Base-by-base conservation (phyloP, 306 rosid genomes). In the Lagenaria siceraria region DNA sequence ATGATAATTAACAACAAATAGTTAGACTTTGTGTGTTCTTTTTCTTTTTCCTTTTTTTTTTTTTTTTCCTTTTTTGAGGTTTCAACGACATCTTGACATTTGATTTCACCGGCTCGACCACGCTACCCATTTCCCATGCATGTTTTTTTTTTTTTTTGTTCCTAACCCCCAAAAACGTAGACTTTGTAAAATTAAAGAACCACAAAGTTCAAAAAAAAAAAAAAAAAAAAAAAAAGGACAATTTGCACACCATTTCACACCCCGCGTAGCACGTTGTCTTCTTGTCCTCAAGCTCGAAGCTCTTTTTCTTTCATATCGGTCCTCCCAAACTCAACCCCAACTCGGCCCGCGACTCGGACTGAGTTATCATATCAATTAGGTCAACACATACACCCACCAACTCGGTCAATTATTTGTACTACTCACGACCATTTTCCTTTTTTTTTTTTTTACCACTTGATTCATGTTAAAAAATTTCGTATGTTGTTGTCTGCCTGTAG, bases 111-210 rank as follows among this genome's bases (percentile, higher is more conserved):
- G 88, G 90, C 74, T 82, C 88, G 86, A 90, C 89, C 88, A 92
- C 97, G 97, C 81, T 86, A 22, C 83, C 96, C 83, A 74, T 46
- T 82, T 87, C 89, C 97, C 80, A 84, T 55, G 81, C 87, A 76
- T 58, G 15, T 13, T 68, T 15, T 53, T 35, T 25, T 77, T 17
- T 64, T 59, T 14, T 56, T 15, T 14, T 78, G 48, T 51, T 63
- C 68, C 79, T 25, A 84, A 72, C 35, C 81, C 88, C 82, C 71
- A 79, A 84, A 73, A 49, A 59, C 40, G 68, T 74, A 63, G 80
- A 87, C 83, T 79, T 31, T 82, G 14, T 27, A n/a, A 62, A 51
- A 46, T 46, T 46, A 46, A 81, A 76, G 75, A 25, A 56, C 76
- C 53, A 73, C 89, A 77, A 21, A 75, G 48, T 73, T 73, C 79